A percentile compares a stretch with the other conserved stretches of the same genome.
Evolutionary conservation across 495 filamentous ascomycete species (phyloP).

Genomic region (Tuber borchii): DNA sequence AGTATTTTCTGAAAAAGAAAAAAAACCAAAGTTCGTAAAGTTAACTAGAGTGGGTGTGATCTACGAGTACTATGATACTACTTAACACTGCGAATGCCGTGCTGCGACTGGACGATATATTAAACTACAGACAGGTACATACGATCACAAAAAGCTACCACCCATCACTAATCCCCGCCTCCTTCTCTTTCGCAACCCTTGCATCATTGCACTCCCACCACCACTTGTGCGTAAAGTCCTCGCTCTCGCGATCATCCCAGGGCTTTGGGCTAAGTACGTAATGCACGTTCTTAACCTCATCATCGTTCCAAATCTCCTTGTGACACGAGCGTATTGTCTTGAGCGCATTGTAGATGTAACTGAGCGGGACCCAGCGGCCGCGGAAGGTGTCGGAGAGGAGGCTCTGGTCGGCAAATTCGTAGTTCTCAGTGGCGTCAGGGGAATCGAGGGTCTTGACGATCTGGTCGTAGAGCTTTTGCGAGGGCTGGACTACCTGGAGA

Average conservation of each 20-base stretch:
- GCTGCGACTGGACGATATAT: not conserved
- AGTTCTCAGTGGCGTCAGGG: constrained; percentile 46
- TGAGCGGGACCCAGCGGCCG: constrained; percentile 64
- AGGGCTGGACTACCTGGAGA: constrained; percentile 65
- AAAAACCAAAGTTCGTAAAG: not conserved
- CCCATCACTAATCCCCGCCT: constrained; percentile 45
- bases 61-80: not conserved
- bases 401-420: constrained; percentile 72
- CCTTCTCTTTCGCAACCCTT: constrained; percentile 50
- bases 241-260: constrained; percentile 58
- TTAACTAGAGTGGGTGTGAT: not conserved
- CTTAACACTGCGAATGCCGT: not conserved
- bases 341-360: constrained; percentile 75
- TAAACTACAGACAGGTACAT: not conserved
- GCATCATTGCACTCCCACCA: constrained; percentile 57
- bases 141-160: constrained; percentile 22
- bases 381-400: constrained; percentile 61
- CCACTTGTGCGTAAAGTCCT: constrained; percentile 58
- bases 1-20: not conserved
- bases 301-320: constrained; percentile 65
- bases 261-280: constrained; percentile 76
- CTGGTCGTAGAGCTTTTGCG: constrained; percentile 49
- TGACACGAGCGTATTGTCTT: constrained; percentile 75
- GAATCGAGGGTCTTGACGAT: constrained; percentile 51
- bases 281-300: constrained; percentile 69